Evolutionary conservation across 1,284 basidiomycete genomes (phyloP).

Genomic region (Amylostereum areolatum): DNA sequence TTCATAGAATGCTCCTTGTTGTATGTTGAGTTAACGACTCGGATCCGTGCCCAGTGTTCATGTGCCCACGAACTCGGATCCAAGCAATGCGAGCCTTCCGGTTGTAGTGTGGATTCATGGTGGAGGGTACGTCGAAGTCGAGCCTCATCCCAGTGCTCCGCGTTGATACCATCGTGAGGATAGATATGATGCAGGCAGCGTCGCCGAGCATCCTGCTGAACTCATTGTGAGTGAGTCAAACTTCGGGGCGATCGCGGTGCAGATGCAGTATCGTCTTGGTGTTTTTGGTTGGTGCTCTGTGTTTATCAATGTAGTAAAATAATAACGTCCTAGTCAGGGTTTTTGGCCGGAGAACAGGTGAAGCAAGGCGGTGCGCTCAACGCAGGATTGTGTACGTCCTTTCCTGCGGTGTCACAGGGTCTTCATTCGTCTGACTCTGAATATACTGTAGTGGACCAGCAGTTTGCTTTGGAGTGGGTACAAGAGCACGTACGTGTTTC

Average conservation of each 20-base stretch:
- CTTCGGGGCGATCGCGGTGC: constrained; percentile 27
- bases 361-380: constrained; percentile 22
- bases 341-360: constrained; percentile 21
- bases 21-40: background rate
- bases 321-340: constrained; percentile 14
- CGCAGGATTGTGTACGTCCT: constrained; percentile 23
- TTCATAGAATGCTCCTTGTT: background rate
- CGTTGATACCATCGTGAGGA: background rate
- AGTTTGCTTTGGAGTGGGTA: constrained; percentile 24
- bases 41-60: background rate
- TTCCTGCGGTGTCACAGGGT: background rate
- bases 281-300: constrained; percentile 26
- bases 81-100: constrained; percentile 17
- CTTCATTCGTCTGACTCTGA: background rate
- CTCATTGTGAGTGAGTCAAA: constrained; percentile 14
- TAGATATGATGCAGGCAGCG: constrained; percentile 4
- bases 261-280: constrained; percentile 36
- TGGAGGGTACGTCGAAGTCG: constrained; percentile 15
- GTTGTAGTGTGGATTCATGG: constrained; percentile 40
- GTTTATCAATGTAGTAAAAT: background rate
- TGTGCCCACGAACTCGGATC: background rate
- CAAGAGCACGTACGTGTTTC: constrained; percentile 19
- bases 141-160: background rate
- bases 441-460: constrained; percentile 17
- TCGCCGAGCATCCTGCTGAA: background rate